Percentiles rank a stretch among this genome's conserved stretches.
Conservation (phyloP, 2,329 filamentous ascomycete genomes). For the Sporothrix inflata region DNA sequence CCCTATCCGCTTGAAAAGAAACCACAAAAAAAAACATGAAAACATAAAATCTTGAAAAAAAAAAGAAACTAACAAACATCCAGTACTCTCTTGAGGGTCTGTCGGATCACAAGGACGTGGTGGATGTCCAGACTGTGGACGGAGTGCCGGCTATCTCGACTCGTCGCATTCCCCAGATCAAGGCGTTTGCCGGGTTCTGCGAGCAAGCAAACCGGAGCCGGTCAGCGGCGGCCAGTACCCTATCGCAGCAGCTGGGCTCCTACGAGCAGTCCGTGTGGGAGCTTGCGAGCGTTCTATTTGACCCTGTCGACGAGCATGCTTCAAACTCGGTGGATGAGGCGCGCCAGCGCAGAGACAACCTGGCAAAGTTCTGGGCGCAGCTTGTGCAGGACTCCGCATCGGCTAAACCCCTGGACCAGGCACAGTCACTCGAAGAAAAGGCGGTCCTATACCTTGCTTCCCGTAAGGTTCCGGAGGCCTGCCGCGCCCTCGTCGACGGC, state of each 20-base stretch:
- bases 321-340: constrained; percentile 45
- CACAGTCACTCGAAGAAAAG: constrained; percentile 74
- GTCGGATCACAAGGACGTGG: constrained; percentile 56
- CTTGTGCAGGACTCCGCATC: constrained; percentile 65
- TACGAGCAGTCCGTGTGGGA: constrained; percentile 83
- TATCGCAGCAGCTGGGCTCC: constrained; percentile 41
- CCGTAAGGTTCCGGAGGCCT: constrained; percentile 80
- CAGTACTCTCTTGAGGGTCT: constrained; percentile 43
- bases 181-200: constrained; percentile 48
- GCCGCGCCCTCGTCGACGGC: constrained; percentile 73
- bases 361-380: constrained; percentile 69
- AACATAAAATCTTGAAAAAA: not conserved
- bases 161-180: constrained; percentile 51
- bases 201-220: constrained; percentile 42
- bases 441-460: constrained; percentile 79
- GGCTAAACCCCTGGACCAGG: constrained; percentile 56
- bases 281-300: constrained; percentile 84
- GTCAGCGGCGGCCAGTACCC: constrained; percentile 42
- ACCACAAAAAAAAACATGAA: not conserved
- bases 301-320: constrained; percentile 57
- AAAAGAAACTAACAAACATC: constrained; percentile 24
- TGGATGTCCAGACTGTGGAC: constrained; percentile 56
- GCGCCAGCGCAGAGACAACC: constrained; percentile 59
- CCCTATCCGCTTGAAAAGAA: not conserved
- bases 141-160: constrained; percentile 64